Evolutionary conservation across 768 basidiomycete genomes (phyloP), one percentile per base, ranked within the genome.

Genomic region (Chalciporus chontae): DNA sequence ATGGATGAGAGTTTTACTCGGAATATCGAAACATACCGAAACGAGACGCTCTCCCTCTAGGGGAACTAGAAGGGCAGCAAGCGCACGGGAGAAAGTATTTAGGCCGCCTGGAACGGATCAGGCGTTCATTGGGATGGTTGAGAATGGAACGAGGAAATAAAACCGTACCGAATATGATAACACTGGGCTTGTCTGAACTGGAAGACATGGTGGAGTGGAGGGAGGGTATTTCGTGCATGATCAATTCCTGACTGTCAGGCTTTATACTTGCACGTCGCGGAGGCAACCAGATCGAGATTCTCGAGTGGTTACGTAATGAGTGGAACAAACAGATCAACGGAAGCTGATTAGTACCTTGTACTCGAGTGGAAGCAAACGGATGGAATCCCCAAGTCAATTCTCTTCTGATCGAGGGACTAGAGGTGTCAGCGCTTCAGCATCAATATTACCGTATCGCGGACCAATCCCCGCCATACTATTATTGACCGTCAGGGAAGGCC

Each of bases 51-150:
- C 81, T 32, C 83, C 87, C 29, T 84, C 73, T 7, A 79, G 60
- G 3, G 88, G 87, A 32, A 89, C 80, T 13, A 93, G 77, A 36
- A 77, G 69, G 45, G 77, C 71, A 32, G 85, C 85, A 45, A 93
- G 78, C 43, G 83, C 76, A 44, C 90, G 79, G 8, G 90, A 83
- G 64, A 75, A 86, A 47, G 86, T 88, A 71, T 90, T 90, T 56
- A 91, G 69, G 46, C 90, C 90, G 55, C 90, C 90, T 92, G 56
- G 0, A 26, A 8, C 4, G 15, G 45, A 54, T 48, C 42, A 52
- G 50, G 48, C 31, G 8, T 17, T 42, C 36, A 56, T 50, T 29
- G 43, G 40, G 31, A 11, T 40, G 52, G 51, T 47, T 45, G 48
- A 40, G 40, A n/a, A 34, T 51, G 34, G 27, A 47, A 43, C 11